These are phyloP conservation scores for Smallanthus sonchifolius DNA, from an alignment of 129 eudicot species.

Conservation along the genomic window DNA sequence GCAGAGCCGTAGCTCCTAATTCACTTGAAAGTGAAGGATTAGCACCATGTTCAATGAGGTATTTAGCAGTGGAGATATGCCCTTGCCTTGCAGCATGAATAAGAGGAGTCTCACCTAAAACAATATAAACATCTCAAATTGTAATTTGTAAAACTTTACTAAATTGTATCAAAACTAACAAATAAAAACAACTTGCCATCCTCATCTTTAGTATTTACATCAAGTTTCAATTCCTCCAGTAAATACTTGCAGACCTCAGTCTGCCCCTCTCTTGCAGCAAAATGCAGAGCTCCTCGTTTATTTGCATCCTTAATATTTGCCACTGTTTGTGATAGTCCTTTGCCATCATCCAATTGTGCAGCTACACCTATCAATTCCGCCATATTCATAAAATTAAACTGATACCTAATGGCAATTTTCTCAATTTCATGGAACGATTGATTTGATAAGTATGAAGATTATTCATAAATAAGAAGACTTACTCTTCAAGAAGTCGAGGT, in stretches of 20 bases:
- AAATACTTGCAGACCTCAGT: conserved; percentile 88
- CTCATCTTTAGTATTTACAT: conserved; percentile 69
- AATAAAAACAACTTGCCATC: conserved; percentile 49
- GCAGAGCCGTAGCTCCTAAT: conserved; percentile 90
- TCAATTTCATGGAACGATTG: neutral
- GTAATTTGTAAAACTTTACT: neutral
- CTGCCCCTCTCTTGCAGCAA: conserved; percentile 93
- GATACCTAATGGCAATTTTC: neutral
- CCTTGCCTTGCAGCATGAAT: conserved; percentile 96
- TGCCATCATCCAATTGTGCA: conserved; percentile 75
- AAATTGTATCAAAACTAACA: neutral
- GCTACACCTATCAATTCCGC: conserved; percentile 48
- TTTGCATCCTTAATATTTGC: conserved; percentile 84
- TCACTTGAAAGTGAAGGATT: conserved; percentile 74
- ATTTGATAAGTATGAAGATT: neutral
- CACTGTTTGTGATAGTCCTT: conserved; percentile 70
- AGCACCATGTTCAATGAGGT: conserved; percentile 74
- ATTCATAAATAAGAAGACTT: neutral
- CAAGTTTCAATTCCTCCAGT: conserved; percentile 79
- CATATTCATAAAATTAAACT: neutral
- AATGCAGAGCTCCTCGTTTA: conserved; percentile 85
- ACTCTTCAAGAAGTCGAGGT: conserved; percentile 75
- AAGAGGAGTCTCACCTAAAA: conserved; percentile 86
- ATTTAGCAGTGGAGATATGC: conserved; percentile 68
- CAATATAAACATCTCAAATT: neutral